Evolutionary conservation across 2,329 filamentous ascomycete species (phyloP), one percentile per base, ranked within the genome.

Genomic region (Microcera coccophila): DNA sequence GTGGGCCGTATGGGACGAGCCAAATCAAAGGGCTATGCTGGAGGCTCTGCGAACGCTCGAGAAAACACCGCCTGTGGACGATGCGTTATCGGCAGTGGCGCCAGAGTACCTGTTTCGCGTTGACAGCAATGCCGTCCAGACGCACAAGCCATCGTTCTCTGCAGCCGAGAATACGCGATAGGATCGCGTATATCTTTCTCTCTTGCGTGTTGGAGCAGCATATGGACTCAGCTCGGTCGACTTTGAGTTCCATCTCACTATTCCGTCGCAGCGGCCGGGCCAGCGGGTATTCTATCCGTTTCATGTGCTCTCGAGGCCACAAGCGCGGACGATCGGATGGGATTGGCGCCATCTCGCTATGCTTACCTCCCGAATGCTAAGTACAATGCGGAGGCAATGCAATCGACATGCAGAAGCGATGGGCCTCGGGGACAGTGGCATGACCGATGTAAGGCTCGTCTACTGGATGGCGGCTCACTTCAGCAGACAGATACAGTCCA

Each of bases 381-480:
- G 24, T 20, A n/a, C n/a, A n/a, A n/a, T n/a, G n/a, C n/a, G n/a
- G n/a, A n/a, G n/a, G n/a, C n/a, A n/a, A n/a, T 41, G 39, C 34
- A 41, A 41, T 15, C 4, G 15, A 14, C 29, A 41, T 26, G 39
- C 39, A 16, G 39, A 41, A 36, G 31, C 18, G 19, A 19, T 11
- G n/a, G 39, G 39, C 17, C 31, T 26, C 14, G 39, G 39, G 10
- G 39, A 41, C 4, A 35, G 16, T 18, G n/a, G n/a, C n/a, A 36
- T 41, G 31, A 26, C 35, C 17, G 32, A 35, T 4, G 24, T 5
- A 3, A 10, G 16, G 14, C 24, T 41, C 21, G 21, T 41, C n/a
- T 41, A 36, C 39, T 41, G 39, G 39, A 41, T 41, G 39, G 39
- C 15, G n/a, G 31, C 39, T 4, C 39, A 36, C 24, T 41, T 41